phyloP scores from a whole-genome alignment of 192 early-diverging fungal genomes.

The Obelidium mucronatum region DNA sequence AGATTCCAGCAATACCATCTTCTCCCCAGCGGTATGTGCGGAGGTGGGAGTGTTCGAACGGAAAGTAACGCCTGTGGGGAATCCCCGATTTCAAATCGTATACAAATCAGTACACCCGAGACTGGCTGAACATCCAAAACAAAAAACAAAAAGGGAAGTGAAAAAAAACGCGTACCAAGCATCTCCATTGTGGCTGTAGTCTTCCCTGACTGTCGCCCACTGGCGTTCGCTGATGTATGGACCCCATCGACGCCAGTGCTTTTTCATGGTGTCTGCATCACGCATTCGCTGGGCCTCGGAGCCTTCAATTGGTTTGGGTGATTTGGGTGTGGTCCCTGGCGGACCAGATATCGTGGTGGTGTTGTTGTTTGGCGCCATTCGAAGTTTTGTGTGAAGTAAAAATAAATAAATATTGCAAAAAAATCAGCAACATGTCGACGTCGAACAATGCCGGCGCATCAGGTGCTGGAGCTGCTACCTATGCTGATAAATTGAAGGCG shows the following conservation, averaged over 20 bases:
- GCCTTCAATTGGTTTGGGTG: no score
- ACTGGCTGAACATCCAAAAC: no score
- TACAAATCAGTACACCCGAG: no score
- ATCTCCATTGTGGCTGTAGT: conserved; percentile 39
- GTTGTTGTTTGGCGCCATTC: no score
- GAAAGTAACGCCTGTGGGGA: no score
- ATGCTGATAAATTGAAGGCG: conserved; percentile 19
- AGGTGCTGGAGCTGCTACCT: not conserved
- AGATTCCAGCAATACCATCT: conserved; percentile 45
- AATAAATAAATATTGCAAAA: no score
- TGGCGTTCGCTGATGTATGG: conserved; percentile 37
- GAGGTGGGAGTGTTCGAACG: conserved; percentile 25
- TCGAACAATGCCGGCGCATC: conserved; percentile 8
- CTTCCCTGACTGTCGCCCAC: conserved; percentile 50
- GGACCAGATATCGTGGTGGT: no score
- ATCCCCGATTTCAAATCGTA: no score
- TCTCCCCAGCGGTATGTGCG: conserved; percentile 32
- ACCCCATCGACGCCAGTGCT: conserved; percentile 45
- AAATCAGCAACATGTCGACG: no score
- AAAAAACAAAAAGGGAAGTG: no score
- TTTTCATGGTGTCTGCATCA: conserved; percentile 30
- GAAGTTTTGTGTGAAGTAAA: no score
- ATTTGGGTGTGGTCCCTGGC: no score
- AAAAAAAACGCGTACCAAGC: conserved; percentile 40
- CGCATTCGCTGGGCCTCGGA: conserved; percentile 19